These are phyloP conservation scores for Lipomyces spencermartinsiae DNA, from an alignment of 805 yeast genomes.

Conservation along the genomic window DNA sequence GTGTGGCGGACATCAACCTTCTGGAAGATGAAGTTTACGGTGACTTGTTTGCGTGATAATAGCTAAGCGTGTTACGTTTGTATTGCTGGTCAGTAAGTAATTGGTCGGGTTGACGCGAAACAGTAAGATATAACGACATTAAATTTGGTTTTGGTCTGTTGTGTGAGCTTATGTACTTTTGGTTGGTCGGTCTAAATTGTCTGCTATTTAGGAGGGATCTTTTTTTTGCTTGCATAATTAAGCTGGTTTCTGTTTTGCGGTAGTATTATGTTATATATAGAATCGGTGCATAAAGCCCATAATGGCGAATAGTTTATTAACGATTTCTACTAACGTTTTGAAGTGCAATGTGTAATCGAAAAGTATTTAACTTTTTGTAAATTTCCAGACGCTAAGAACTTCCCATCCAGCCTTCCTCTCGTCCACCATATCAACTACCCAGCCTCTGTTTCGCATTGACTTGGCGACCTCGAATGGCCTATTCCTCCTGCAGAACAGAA, in stretches of 20 bases:
- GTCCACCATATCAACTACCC: conserved; percentile 62
- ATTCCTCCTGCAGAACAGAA: conserved; percentile 90
- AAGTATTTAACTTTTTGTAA: conserved; percentile 44
- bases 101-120: background rate
- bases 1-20: conserved; percentile 23
- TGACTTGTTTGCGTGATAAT: conserved; percentile 25
- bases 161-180: background rate
- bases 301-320: background rate
- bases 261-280: background rate
- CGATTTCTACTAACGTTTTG: background rate
- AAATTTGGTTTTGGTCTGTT: background rate
- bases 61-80: background rate
- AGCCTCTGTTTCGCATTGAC: conserved; percentile 55
- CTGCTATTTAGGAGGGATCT: conserved; percentile 4
- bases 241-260: background rate
- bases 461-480: conserved; percentile 68
- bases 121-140: background rate
- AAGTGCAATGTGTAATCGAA: background rate
- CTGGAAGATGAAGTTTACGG: conserved; percentile 32
- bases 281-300: background rate
- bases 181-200: background rate
- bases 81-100: background rate
- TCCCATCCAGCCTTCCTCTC: conserved; percentile 96
- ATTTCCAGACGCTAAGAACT: conserved; percentile 75
- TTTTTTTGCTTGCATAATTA: conserved; percentile 7